Conservation (phyloP, 768 basidiomycete genomes). For the Serpula lacrymans region DNA sequence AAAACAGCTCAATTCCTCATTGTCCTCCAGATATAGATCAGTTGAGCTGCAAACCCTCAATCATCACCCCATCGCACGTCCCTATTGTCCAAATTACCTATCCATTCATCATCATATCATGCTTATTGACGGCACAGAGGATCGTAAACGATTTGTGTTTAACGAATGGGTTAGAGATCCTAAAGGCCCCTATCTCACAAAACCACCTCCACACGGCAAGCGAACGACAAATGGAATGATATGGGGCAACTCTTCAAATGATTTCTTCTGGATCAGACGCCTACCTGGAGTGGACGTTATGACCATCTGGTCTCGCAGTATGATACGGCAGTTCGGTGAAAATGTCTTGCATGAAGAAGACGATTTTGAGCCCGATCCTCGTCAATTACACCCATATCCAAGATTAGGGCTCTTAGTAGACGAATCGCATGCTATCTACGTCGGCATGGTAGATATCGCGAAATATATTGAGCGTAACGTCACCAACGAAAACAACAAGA, state of each 20-base stretch:
- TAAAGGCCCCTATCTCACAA: too few species aligned
- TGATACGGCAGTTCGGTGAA: constrained; percentile 30
- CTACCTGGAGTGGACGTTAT: constrained; percentile 21
- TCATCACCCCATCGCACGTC: too few species aligned
- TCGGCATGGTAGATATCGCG: too few species aligned
- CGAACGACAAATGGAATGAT: constrained; percentile 21
- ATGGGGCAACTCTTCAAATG: constrained; percentile 23
- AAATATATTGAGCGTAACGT: too few species aligned
- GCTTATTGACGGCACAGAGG: too few species aligned
- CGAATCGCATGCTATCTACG: neutral
- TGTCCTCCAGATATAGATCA: too few species aligned
- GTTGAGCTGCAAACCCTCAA: too few species aligned
- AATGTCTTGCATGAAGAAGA: constrained; percentile 12
- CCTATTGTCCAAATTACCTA: too few species aligned
- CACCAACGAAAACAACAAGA: too few species aligned
- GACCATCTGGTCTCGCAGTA: constrained; percentile 32
- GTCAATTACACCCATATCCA: constrained; percentile 8
- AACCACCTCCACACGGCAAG: constrained; percentile 17
- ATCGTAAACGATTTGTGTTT: constrained; percentile 11
- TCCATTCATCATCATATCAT: too few species aligned
- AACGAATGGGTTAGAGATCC: constrained; percentile 16
- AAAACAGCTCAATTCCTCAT: too few species aligned
- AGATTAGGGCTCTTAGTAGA: constrained; percentile 12
- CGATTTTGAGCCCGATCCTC: neutral
- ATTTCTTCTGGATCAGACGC: constrained; percentile 26